Conservation (phyloP, 2,329 filamentous ascomycete genomes). For the Claviceps monticola region DNA sequence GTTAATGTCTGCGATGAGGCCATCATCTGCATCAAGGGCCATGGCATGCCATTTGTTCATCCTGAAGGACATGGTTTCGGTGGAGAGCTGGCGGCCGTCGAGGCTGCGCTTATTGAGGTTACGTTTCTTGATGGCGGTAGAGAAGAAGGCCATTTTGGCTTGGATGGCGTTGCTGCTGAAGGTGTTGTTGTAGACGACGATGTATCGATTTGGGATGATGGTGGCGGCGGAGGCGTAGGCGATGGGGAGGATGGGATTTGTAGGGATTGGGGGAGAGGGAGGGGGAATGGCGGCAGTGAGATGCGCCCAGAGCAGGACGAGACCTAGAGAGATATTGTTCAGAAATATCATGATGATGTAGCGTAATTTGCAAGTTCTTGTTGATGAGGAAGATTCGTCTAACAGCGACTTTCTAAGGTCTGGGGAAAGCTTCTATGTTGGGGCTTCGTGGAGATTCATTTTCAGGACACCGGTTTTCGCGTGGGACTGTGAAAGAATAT, state of each 20-base stretch:
- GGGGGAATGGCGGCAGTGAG: not conserved
- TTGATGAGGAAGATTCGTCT: not conserved
- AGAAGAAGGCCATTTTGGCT: slow-evolving; percentile 34
- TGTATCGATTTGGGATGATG: slow-evolving; percentile 43
- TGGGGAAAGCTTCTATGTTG: no score
- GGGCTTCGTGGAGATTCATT: no score
- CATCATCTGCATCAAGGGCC: slow-evolving; percentile 36
- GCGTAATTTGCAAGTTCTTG: not conserved
- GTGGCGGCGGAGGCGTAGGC: slow-evolving; percentile 33
- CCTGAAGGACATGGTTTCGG: slow-evolving; percentile 29
- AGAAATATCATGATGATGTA: not conserved
- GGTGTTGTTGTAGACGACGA: slow-evolving; percentile 49
- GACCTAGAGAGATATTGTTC: not conserved
- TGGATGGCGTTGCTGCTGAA: slow-evolving; percentile 33
- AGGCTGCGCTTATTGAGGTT: slow-evolving; percentile 39
- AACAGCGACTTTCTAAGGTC: not conserved
- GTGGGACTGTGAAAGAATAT: no score
- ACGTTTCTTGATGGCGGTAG: slow-evolving; percentile 37
- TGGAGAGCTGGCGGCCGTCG: slow-evolving; percentile 33
- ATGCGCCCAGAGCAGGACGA: slow-evolving; percentile 1
- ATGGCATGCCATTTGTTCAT: slow-evolving; percentile 39
- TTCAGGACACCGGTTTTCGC: no score
- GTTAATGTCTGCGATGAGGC: slow-evolving; percentile 35
- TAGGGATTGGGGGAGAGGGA: not conserved
- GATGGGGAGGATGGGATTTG: slow-evolving; percentile 25